Percentiles rank a stretch among this genome's conserved stretches.
Conservation (phyloP, 108 stramenopile species). For the Nitzschia putrida region DNA sequence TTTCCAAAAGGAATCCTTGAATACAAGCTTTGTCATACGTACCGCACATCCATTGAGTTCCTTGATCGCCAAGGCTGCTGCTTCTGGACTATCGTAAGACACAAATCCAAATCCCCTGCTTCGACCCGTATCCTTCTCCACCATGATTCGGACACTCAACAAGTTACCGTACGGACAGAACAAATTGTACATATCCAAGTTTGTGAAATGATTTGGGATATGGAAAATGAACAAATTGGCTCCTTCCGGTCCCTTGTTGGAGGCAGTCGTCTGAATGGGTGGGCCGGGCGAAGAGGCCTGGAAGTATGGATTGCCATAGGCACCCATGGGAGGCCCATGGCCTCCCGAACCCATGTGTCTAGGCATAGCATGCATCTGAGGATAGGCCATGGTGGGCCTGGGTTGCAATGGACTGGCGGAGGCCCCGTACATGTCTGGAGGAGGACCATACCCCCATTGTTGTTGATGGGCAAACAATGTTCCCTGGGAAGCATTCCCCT, state of each 20-base stretch:
- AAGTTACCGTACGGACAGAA: conserved; percentile 90
- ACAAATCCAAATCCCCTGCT: conserved; percentile 98
- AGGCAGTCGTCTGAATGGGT: conserved; percentile 69
- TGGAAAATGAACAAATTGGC: conserved; percentile 98
- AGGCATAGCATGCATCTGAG: conserved; percentile 9
- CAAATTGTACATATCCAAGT: conserved; percentile 89
- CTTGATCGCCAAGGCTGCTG: conserved; percentile 93
- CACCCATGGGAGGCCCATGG: conserved; percentile 23
- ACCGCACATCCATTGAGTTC: conserved; percentile 89
- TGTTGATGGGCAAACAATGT: conserved; percentile 47
- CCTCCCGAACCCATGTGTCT: conserved; percentile 9
- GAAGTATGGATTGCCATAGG: conserved; percentile 32
- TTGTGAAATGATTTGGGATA: conserved; percentile 96
- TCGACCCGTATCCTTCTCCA: conserved; percentile 91
- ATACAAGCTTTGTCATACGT: conserved; percentile 47
- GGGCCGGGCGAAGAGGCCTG: conserved; percentile 68
- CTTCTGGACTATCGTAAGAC: conserved; percentile 85
- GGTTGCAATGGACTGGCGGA: conserved; percentile 38
- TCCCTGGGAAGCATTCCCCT: conserved; percentile 21
- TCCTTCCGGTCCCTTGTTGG: conserved; percentile 83
- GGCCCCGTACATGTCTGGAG: conserved; percentile 44
- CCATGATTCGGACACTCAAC: conserved; percentile 95
- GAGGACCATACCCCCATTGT: conserved; percentile 53
- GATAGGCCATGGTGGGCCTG: conserved; percentile 29
- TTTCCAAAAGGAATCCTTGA: background rate